Evolutionary conservation across 2,329 filamentous ascomycete species (phyloP).

Genomic region (Phialophora chinensis): DNA sequence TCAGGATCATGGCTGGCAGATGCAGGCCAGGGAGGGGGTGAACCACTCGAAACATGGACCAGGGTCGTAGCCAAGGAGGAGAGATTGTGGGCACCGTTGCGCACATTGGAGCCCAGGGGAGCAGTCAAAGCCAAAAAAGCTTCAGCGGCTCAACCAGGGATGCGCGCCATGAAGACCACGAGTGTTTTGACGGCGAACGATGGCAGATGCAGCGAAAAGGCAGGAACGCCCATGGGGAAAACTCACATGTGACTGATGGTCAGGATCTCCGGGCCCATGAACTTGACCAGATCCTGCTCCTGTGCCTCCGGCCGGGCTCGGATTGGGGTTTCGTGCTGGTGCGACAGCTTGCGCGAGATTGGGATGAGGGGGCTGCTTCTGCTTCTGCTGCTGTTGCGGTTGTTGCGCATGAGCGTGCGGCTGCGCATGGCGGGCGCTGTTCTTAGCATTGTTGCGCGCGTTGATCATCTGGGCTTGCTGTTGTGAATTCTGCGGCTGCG

Average conservation of each 20-base stretch:
- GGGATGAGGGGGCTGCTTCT: conserved; percentile 7
- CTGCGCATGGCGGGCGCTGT: conserved; percentile 18
- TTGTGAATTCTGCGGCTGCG: conserved; percentile 9
- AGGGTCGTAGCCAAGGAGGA: conserved; percentile 21
- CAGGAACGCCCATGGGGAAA: not conserved
- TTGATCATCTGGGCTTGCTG: conserved; percentile 14
- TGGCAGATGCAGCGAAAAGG: not conserved
- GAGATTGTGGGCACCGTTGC: conserved; percentile 18
- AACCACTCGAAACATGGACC: conserved; percentile 26
- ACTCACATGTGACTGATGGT: conserved; percentile 33
- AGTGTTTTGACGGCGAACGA: not conserved
- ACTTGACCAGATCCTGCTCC: conserved; percentile 15
- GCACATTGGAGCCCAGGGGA: conserved; percentile 18
- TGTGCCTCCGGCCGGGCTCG: conserved; percentile 16
- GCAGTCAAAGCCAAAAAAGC: conserved; percentile 29
- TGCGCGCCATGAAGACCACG: not conserved
- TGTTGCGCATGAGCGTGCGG: conserved; percentile 14
- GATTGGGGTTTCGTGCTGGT: conserved; percentile 17
- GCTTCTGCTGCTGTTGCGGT: conserved; percentile 10
- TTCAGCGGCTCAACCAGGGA: conserved; percentile 34
- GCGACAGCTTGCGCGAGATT: conserved; percentile 21
- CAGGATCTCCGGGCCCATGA: conserved; percentile 10
- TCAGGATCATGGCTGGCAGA: conserved; percentile 23
- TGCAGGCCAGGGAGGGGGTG: conserved; percentile 12
- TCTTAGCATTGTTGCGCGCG: conserved; percentile 16